Evolutionary conservation across 2,329 filamentous ascomycete genomes (phyloP), one percentile per base, ranked within the genome.

Genomic region (Magnaporthiopsis incrustans): DNA sequence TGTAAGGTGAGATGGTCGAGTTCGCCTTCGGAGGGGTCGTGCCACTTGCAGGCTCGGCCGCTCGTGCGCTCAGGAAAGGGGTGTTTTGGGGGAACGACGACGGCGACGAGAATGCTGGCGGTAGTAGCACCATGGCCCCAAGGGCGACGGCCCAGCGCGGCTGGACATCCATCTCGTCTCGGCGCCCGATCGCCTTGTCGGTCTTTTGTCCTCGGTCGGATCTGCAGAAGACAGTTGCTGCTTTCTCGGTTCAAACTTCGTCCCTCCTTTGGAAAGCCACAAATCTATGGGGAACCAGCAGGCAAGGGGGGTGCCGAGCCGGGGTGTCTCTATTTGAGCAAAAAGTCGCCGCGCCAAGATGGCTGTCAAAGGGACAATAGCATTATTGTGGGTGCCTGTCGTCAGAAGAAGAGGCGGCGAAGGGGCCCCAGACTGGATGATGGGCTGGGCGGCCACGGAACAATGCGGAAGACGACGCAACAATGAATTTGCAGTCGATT

Each of bases 1-100:
- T 78, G 72, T 80, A 89, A 25, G 82, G 81, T 18, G 81, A 78
- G 65, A 87, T 82, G 26, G 82, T 84, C 26, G 79, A 76, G 57
- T 75, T 77, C 27, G 79, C 72, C 60, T 74, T 71, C 44, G 44
- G 44, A 53, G 44, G 44, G 44, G 44, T 53, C 22, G 44, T 53
- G n/a, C 44, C 67, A 22, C 18, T 53, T n/a, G 44, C 22, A 11
- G 44, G 44, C 22, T 22, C n/a, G 22, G 44, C 22, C 10, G 44
- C 22, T 10, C 44, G 44, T 10, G 44, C 22, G 22, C 14, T 22
- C 22, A 53, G n/a, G 12, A 25, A 53, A 14, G 53, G 35, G 18
- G 27, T 22, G 18, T 18, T 14, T 27, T 61, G 60, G 8, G 38
- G 1, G 22, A 60, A 35, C n/a, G 15, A 60, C n/a, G 26, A 38